These are phyloP conservation scores for Colletotrichum camelliae DNA, from an alignment of 2,329 filamentous ascomycete species.

Conservation along the genomic window DNA sequence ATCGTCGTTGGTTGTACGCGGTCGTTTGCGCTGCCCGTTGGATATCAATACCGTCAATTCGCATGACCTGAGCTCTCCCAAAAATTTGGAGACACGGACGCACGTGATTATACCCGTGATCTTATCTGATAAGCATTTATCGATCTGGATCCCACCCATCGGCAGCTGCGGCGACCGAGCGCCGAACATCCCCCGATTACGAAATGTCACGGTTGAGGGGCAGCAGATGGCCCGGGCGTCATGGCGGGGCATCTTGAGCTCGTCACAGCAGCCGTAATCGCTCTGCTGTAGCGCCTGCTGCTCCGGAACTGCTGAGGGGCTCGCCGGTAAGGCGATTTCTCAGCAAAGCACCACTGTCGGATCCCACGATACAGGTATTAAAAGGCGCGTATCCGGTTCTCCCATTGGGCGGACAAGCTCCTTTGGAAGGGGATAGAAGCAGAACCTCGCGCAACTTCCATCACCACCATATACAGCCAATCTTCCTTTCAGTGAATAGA, in stretches of 20 bases:
- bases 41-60: background rate
- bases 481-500: background rate
- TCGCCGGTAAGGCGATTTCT: slow-evolving; percentile 34
- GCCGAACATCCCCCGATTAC: background rate
- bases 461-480: background rate
- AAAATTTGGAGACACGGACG: slow-evolving; percentile 10
- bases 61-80: background rate
- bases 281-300: background rate
- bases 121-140: background rate
- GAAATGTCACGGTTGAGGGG: background rate
- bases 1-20: slow-evolving; percentile 11
- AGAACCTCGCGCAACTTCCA: background rate
- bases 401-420: background rate
- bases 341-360: slow-evolving; percentile 32
- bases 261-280: background rate
- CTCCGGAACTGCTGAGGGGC: background rate
- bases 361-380: slow-evolving; percentile 7
- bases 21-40: background rate
- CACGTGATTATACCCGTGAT: background rate
- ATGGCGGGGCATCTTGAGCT: background rate
- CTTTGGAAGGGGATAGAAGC: background rate
- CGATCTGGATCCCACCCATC: background rate
- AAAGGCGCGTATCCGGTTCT: slow-evolving; percentile 2
- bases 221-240: background rate
- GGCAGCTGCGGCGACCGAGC: background rate